Evolutionary conservation across 176 grass and related monocot species (phyloP).

Genomic region (Otatea glauca): DNA sequence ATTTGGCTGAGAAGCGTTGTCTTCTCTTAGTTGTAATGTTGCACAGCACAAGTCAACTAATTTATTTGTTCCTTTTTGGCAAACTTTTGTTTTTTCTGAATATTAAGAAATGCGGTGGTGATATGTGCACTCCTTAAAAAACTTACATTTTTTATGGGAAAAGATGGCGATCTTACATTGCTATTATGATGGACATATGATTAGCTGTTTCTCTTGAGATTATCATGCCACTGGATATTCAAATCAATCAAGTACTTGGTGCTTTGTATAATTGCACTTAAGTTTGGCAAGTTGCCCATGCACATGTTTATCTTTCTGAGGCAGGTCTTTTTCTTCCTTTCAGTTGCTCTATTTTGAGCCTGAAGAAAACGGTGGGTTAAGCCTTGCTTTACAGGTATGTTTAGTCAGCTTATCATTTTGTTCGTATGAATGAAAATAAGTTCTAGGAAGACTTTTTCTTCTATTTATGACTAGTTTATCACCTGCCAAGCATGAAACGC

Average conservation of each 20-base stretch:
- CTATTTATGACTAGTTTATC: conserved; percentile 8
- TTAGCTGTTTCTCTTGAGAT: conserved; percentile 15
- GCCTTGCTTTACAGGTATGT: conserved; percentile 93
- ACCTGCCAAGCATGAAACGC: not conserved
- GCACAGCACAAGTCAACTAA: conserved; percentile 5
- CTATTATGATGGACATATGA: not conserved
- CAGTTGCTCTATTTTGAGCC: conserved; percentile 95
- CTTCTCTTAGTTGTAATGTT: conserved; percentile 24
- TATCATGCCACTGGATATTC: not conserved
- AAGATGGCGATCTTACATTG: not conserved
- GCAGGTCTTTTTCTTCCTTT: conserved; percentile 21
- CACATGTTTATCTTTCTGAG: conserved; percentile 31
- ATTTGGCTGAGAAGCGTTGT: conserved; percentile 8
- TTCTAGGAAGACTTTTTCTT: conserved; percentile 5
- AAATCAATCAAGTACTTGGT: conserved; percentile 22
- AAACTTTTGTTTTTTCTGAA: not conserved
- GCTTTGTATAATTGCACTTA: conserved; percentile 5
- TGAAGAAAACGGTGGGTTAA: conserved; percentile 94
- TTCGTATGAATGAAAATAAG: not conserved
- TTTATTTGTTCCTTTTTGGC: conserved; percentile 7
- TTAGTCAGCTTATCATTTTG: conserved; percentile 22
- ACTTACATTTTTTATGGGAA: not conserved
- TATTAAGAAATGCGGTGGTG: not conserved
- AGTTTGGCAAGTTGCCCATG: conserved; percentile 12
- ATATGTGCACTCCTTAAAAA: not conserved